Base-by-base conservation (phyloP, 257 asterid genomes). In the Vinca minor region DNA sequence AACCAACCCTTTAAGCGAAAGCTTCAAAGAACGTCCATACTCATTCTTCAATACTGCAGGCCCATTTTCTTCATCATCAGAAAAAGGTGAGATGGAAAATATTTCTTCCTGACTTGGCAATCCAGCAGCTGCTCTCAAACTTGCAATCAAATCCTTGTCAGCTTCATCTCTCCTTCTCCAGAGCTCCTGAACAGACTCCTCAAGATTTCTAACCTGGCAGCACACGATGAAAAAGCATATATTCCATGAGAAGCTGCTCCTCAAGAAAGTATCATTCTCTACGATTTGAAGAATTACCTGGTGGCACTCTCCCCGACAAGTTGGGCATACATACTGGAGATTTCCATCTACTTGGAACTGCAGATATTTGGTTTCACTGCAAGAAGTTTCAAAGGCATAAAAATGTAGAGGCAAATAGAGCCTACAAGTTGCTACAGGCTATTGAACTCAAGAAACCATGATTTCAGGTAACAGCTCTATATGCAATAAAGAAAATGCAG, bases 71-170 rank as follows among this genome's bases (percentile, higher is more conserved):
- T 93, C 99, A 69, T 93, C 99, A 59, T 93, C 99, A 13, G 97
- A 89, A 77, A 89, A 89, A 58, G 96, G 95, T 68, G 85, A 80
- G 64, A 85, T 80, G 65, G 79, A 79, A 66, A 89, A 86, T 63
- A 87, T 84, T 73, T 89, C 97, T 75, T 89, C 95, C 70, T 85
- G 95, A 65, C 87, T 82, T n/a, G 99, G 99, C 83, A 93, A 82
- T 67, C 99, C 99, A 80, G 95, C 94, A 70, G 82, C 91, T 48
- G 86, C 94, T 79, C 97, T 87, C 82, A 89, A 77, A 77, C 84
- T 85, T 69, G 86, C 83, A 64, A 89, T 87, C 76, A 87, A 71
- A 72, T 89, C 94, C 82, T 57, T 84, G 66, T 93, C 99, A 71
- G 92, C 85, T 82, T 80, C 90, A 61, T 90, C 95, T 80, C 85